phyloP scores from a whole-genome alignment of 2,329 filamentous ascomycete species.

The Periconia digitata region DNA sequence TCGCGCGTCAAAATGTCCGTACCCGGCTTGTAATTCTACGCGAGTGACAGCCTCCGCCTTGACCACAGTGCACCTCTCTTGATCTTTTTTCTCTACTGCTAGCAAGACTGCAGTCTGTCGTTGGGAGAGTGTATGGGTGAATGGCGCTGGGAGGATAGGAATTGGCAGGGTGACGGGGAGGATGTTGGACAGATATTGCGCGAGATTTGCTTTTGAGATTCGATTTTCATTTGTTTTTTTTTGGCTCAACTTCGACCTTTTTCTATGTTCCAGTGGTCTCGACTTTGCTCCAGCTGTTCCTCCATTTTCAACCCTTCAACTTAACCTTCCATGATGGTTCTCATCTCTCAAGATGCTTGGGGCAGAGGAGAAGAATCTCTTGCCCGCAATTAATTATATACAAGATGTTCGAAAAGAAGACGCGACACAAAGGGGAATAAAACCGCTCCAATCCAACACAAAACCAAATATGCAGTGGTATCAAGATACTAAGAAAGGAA shows the following conservation, averaged over 20 bases:
- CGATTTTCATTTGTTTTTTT: slow-evolving; percentile 12
- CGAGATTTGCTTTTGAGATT: not conserved
- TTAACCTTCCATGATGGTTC: not conserved
- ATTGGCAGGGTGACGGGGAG: no score
- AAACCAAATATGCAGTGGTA: not conserved
- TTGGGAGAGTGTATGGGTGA: no score
- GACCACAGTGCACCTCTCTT: no score
- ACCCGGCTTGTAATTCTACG: no score
- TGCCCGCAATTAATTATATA: slow-evolving; percentile 18
- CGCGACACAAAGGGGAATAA: slow-evolving; percentile 4
- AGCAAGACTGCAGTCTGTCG: no score
- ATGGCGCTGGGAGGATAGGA: no score
- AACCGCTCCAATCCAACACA: slow-evolving; percentile 1
- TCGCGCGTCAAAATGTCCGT: no score
- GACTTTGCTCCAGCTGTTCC: not conserved
- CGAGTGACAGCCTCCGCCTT: no score
- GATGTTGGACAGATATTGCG: not conserved
- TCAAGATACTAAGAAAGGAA: not conserved
- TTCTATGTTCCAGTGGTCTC: not conserved
- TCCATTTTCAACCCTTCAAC: not conserved
- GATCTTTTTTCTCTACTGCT: no score
- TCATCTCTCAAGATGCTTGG: no score
- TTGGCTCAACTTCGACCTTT: not conserved
- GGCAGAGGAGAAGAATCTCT: not conserved
- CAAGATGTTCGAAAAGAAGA: slow-evolving; percentile 11